Conservation (phyloP, 208 protist genomes). For the Leishmania aethiopica region DNA sequence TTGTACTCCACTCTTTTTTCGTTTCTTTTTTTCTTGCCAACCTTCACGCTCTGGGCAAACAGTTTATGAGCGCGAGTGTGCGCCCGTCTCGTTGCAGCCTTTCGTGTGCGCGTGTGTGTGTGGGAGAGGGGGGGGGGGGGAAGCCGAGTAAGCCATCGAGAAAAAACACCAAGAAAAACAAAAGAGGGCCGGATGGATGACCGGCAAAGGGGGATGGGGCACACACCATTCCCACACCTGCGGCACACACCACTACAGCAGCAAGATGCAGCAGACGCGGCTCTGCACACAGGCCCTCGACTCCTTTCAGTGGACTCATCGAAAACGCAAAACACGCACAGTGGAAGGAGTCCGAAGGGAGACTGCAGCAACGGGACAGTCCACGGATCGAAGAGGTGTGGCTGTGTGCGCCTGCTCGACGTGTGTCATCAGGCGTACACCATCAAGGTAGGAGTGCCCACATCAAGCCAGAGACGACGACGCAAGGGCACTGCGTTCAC, state of each 20-base stretch:
- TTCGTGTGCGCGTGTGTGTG: not conserved
- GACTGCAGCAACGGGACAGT: not conserved
- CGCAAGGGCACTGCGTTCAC: not conserved
- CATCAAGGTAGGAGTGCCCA: not conserved
- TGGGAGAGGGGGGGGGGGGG: not conserved
- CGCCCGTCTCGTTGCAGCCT: not conserved
- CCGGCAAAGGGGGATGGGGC: not conserved
- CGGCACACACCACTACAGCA: not conserved
- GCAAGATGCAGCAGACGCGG: not conserved
- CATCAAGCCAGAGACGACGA: not conserved
- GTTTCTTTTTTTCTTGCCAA: not conserved
- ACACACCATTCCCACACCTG: not conserved
- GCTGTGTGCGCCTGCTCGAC: not conserved
- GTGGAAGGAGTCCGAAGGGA: constrained; percentile 10
- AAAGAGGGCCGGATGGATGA: not conserved
- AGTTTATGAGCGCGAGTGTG: not conserved
- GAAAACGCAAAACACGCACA: not conserved
- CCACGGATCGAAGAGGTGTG: not conserved
- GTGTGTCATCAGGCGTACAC: not conserved
- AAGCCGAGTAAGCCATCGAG: not conserved
- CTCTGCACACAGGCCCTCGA: not conserved
- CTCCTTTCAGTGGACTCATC: not conserved
- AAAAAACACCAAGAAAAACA: not conserved
- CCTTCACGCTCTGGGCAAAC: not conserved
- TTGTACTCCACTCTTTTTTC: not conserved